Percentiles rank a stretch among this genome's conserved stretches.
These are phyloP conservation scores for Colletotrichum eremochloae DNA, from an alignment of 2,329 filamentous ascomycete genomes.

Conservation along the genomic window DNA sequence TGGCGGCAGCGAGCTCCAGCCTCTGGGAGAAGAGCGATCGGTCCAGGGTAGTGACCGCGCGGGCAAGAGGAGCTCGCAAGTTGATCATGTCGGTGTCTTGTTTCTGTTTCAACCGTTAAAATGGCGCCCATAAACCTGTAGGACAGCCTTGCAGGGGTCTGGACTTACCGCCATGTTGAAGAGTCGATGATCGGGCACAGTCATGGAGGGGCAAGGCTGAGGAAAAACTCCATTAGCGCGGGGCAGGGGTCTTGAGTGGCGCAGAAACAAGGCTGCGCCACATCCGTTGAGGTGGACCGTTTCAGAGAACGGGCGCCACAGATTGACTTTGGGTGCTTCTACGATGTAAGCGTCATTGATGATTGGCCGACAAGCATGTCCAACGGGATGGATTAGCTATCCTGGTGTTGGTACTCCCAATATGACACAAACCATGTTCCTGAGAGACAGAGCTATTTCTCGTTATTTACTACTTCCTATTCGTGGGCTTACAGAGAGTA, in stretches of 20 bases:
- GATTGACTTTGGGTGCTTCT: constrained; percentile 26
- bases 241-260: constrained; percentile 34
- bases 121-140: background rate
- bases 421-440: background rate
- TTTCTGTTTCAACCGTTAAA: constrained; percentile 9
- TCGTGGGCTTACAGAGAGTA: background rate
- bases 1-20: constrained; percentile 82
- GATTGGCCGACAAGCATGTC: constrained; percentile 26
- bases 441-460: background rate
- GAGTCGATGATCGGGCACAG: constrained; percentile 32
- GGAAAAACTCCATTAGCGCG: constrained; percentile 44
- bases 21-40: constrained; percentile 84
- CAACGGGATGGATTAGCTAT: background rate
- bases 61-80: constrained; percentile 85
- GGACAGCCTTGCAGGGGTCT: constrained; percentile 7
- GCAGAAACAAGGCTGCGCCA: constrained; percentile 22
- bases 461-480: no score
- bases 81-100: constrained; percentile 61
- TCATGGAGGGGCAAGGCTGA: constrained; percentile 48
- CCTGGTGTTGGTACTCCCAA: background rate
- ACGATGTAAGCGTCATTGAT: constrained; percentile 39
- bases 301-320: background rate
- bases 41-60: constrained; percentile 84
- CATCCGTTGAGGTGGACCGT: background rate
- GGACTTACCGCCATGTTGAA: constrained; percentile 40